These are phyloP conservation scores for Cladophialophora chaetospira DNA, from an alignment of 2,329 filamentous ascomycete genomes.

Conservation along the genomic window DNA sequence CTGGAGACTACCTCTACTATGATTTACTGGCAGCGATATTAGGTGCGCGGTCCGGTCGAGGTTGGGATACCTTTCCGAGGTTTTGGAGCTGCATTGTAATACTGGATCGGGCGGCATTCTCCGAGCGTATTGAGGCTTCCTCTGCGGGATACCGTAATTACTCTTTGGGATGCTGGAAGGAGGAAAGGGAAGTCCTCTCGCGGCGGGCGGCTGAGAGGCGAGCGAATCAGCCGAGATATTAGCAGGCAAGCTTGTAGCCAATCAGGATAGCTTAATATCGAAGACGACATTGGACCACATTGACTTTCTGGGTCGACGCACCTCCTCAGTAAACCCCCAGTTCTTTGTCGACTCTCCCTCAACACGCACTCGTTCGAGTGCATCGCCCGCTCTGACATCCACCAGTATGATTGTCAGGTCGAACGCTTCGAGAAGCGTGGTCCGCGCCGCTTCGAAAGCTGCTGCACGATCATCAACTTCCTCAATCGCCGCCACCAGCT, in stretches of 20 bases:
- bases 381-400: not conserved
- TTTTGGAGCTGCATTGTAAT: not conserved
- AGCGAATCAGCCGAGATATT: slow-evolving; percentile 2
- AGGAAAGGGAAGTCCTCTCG: not conserved
- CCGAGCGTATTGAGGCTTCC: not conserved
- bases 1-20: slow-evolving; percentile 6
- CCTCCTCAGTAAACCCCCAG: not conserved
- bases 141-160: not conserved
- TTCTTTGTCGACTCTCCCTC: not conserved
- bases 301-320: slow-evolving; percentile 1
- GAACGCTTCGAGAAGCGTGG: slow-evolving; percentile 35
- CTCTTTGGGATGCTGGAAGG: not conserved
- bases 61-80: not conserved
- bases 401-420: slow-evolving; percentile 36
- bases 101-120: not conserved
- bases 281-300: slow-evolving; percentile 11
- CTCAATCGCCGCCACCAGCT: slow-evolving; percentile 31
- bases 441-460: slow-evolving; percentile 32
- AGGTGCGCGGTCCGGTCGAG: not conserved
- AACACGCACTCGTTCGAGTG: slow-evolving; percentile 3
- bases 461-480: slow-evolving; percentile 51
- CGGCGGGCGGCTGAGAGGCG: not conserved
- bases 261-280: slow-evolving; percentile 21
- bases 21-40: slow-evolving; percentile 26
- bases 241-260: slow-evolving; percentile 11